Evolutionary conservation across 2,329 filamentous ascomycete species (phyloP).

Genomic region (Fusarium pseudograminearum): DNA sequence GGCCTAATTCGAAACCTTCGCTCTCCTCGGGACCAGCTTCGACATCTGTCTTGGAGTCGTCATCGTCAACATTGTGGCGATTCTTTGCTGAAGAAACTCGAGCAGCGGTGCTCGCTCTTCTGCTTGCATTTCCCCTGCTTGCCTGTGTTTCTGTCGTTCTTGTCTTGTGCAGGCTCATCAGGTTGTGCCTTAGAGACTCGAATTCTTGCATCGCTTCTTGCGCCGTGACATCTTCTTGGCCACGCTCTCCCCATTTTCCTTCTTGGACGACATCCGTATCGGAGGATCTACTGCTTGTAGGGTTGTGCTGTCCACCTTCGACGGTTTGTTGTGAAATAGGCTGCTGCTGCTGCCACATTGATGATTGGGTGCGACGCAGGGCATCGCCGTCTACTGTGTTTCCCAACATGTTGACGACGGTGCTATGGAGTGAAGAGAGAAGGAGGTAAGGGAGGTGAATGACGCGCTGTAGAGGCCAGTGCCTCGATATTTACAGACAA

Average conservation of each 20-base stretch:
- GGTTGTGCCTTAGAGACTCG: slow-evolving; percentile 52
- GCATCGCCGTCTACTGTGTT: slow-evolving; percentile 49
- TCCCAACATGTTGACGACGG: slow-evolving; percentile 50
- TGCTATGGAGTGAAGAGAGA: neutral
- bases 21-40: slow-evolving; percentile 26
- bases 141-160: slow-evolving; percentile 52
- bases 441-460: neutral
- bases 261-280: slow-evolving; percentile 35
- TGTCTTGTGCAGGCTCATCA: slow-evolving; percentile 52
- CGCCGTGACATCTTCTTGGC: slow-evolving; percentile 52
- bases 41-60: slow-evolving; percentile 53
- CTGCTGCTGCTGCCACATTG: slow-evolving; percentile 32
- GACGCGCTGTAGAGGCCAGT: slow-evolving; percentile 1
- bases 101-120: slow-evolving; percentile 23
- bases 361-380: slow-evolving; percentile 51
- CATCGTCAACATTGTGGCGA: slow-evolving; percentile 46
- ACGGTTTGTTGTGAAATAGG: slow-evolving; percentile 43
- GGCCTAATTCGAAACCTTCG: slow-evolving; percentile 34
- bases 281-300: slow-evolving; percentile 33
- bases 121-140: slow-evolving; percentile 32
- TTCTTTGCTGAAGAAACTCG: slow-evolving; percentile 39
- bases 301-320: slow-evolving; percentile 11
- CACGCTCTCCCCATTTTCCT: slow-evolving; percentile 54
- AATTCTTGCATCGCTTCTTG: slow-evolving; percentile 53
- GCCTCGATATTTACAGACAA: slow-evolving; percentile 7